Evolutionary conservation across 2,329 filamentous ascomycete genomes (phyloP).

Genomic region (Ophiostoma ips): DNA sequence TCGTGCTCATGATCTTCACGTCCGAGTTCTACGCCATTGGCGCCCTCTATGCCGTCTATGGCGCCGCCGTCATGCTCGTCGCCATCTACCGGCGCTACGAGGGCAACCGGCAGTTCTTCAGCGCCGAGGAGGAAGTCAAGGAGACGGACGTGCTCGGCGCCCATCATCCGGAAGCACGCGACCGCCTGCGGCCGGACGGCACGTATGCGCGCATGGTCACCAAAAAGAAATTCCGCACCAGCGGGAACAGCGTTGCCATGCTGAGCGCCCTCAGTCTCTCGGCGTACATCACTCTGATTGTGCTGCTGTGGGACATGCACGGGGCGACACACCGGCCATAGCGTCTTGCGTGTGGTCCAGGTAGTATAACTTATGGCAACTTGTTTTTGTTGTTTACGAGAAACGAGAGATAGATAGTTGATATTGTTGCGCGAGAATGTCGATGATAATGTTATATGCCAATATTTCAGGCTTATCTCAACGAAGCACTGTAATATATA

Average conservation of each 20-base stretch:
- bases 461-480: too few species aligned
- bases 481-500: too few species aligned
- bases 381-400: neutral
- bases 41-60: constrained; percentile 89
- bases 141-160: constrained; percentile 13
- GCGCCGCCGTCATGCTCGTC: constrained; percentile 68
- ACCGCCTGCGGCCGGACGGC: constrained; percentile 6
- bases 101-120: constrained; percentile 90
- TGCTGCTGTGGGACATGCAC: constrained; percentile 23
- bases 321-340: neutral
- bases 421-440: too few species aligned
- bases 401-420: too few species aligned
- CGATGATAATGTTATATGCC: too few species aligned
- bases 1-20: constrained; percentile 94
- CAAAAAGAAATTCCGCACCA: constrained; percentile 47
- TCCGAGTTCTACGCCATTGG: constrained; percentile 93
- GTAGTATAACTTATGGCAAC: neutral
- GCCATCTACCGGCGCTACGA: constrained; percentile 78
- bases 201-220: constrained; percentile 21
- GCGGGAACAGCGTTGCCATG: constrained; percentile 46
- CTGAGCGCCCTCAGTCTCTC: constrained; percentile 42
- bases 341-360: neutral
- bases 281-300: constrained; percentile 43
- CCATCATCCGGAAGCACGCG: constrained; percentile 8
- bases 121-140: constrained; percentile 28